Percentiles rank a stretch among this genome's conserved stretches.
Evolutionary conservation across 768 basidiomycete genomes (phyloP).

Genomic region (Lyophyllum semitale): DNA sequence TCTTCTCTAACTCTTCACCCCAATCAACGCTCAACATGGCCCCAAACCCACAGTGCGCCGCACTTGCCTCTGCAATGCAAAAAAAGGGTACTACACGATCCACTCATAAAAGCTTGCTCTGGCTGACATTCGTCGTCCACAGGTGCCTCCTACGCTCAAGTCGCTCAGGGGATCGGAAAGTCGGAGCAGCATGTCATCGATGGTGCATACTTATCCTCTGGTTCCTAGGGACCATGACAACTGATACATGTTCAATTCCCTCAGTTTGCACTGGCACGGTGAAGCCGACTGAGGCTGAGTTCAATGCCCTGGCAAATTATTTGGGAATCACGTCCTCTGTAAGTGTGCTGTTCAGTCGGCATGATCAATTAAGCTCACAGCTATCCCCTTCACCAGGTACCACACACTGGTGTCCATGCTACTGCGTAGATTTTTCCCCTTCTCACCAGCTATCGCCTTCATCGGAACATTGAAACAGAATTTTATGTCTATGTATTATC

Average conservation of each 20-base stretch:
- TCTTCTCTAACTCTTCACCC: background rate
- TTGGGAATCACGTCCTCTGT: slow-evolving; percentile 43
- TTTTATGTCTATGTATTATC: background rate
- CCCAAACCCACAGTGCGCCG: slow-evolving; percentile 54
- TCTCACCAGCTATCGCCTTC: background rate
- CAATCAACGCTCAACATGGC: slow-evolving; percentile 13
- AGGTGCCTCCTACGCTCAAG: slow-evolving; percentile 51
- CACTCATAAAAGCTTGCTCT: background rate
- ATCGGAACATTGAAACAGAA: background rate
- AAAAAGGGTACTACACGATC: slow-evolving; percentile 41
- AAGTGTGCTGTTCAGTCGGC: slow-evolving; percentile 7
- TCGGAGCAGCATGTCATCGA: slow-evolving; percentile 50
- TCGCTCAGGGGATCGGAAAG: slow-evolving; percentile 47
- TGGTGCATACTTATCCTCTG: slow-evolving; percentile 39
- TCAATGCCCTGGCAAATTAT: slow-evolving; percentile 43
- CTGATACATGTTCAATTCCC: background rate
- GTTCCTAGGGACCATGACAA: background rate
- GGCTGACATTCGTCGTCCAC: background rate
- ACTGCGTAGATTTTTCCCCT: slow-evolving; percentile 2
- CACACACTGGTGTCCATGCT: slow-evolving; percentile 2
- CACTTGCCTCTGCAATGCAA: slow-evolving; percentile 53
- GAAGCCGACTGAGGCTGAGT: slow-evolving; percentile 50
- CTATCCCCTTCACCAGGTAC: background rate
- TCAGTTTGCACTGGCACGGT: slow-evolving; percentile 49
- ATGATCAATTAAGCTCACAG: background rate